Evolutionary conservation across 805 yeast species (phyloP).

Genomic region (Ogataea allantospora): DNA sequence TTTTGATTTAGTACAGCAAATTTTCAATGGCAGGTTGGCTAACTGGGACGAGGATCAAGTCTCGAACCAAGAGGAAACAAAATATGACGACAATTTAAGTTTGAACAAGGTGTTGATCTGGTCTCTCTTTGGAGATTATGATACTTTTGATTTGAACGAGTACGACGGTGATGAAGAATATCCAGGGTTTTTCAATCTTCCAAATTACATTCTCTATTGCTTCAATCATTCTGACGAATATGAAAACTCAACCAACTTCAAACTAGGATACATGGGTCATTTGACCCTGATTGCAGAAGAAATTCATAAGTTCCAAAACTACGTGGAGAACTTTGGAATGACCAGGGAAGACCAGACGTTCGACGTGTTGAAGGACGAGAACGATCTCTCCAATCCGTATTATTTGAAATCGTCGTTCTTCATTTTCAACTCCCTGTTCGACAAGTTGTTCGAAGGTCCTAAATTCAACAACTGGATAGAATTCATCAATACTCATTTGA

Average conservation of each 20-base stretch:
- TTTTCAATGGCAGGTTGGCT: conserved; percentile 66
- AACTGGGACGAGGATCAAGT: conserved; percentile 39
- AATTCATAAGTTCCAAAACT: conserved; percentile 49
- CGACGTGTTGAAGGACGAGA: conserved; percentile 28
- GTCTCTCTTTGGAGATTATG: conserved; percentile 34
- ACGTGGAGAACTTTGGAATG: conserved; percentile 35
- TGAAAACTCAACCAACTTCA: conserved; percentile 38
- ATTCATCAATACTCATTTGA: conserved; percentile 47
- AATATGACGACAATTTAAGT: conserved; percentile 33
- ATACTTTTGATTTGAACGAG: conserved; percentile 21
- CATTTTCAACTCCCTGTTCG: conserved; percentile 33
- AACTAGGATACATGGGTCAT: conserved; percentile 63
- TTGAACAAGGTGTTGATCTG: conserved; percentile 36
- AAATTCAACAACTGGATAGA: conserved; percentile 43
- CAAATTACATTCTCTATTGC: conserved; percentile 31
- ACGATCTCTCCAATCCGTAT: conserved; percentile 27
- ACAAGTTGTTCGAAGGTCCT: conserved; percentile 28
- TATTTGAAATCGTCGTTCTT: conserved; percentile 33
- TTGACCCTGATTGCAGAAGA: conserved; percentile 57
- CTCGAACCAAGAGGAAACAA: conserved; percentile 33
- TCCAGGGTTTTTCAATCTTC: conserved; percentile 35
- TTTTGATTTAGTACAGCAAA: conserved; percentile 91
- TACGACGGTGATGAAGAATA: conserved; percentile 17
- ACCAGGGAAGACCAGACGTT: conserved; percentile 34
- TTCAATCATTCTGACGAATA: conserved; percentile 28